phyloP scores from a whole-genome alignment of 2,329 filamentous ascomycete genomes.

The Neofusicoccum ribis region DNA sequence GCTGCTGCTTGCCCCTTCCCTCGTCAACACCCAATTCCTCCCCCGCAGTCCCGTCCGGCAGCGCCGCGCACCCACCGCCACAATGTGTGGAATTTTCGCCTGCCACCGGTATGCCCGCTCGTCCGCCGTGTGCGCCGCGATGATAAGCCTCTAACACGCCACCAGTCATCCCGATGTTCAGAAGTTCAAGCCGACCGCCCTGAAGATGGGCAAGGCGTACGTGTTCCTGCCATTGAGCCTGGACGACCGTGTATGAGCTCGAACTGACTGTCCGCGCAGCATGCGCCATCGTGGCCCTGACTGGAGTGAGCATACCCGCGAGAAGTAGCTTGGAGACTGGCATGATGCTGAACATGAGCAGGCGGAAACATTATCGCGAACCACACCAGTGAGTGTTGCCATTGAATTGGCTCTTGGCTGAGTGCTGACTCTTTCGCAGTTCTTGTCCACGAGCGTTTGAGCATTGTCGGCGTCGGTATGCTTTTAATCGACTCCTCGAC shows the following conservation, averaged over 20 bases:
- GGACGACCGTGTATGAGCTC: constrained; percentile 4
- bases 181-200: constrained; percentile 92
- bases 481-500: constrained; percentile 22
- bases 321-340: constrained; percentile 31
- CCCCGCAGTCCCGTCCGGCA: not conserved
- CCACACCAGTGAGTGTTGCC: constrained; percentile 71
- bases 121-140: constrained; percentile 27
- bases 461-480: constrained; percentile 94
- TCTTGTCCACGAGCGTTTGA: constrained; percentile 94
- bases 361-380: constrained; percentile 87
- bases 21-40: constrained; percentile 12
- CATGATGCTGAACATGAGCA: constrained; percentile 45
- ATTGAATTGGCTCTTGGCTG: not conserved
- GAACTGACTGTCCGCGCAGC: constrained; percentile 53
- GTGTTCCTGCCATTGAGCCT: constrained; percentile 38
- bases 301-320: constrained; percentile 72
- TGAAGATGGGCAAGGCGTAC: constrained; percentile 92
- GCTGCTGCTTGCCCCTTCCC: constrained; percentile 3
- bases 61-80: constrained; percentile 38
- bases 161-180: constrained; percentile 82
- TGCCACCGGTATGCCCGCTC: constrained; percentile 70
- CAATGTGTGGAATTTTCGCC: constrained; percentile 96
- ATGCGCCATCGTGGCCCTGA: constrained; percentile 95
- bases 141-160: constrained; percentile 32
- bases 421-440: constrained; percentile 46